These are phyloP conservation scores for Trichoderma sp. DNA, from an alignment of 2,329 filamentous ascomycete species.

Conservation along the genomic window DNA sequence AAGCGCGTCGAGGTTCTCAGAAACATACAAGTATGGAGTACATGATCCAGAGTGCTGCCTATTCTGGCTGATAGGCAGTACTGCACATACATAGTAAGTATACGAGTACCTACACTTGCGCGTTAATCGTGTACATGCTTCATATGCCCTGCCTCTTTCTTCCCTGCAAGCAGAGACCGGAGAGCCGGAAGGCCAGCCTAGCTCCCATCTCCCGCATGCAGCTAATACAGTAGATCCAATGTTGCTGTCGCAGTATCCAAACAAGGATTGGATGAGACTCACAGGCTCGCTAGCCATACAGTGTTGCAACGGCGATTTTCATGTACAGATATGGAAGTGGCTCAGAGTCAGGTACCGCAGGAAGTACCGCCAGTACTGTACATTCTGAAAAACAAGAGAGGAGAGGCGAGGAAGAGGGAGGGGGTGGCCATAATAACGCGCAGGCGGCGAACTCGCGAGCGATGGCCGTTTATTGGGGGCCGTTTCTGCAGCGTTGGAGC, in stretches of 20 bases:
- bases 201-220: conserved; percentile 22
- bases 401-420: background rate
- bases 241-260: background rate
- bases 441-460: background rate
- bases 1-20: background rate
- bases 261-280: background rate
- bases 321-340: background rate
- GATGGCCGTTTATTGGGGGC: conserved; percentile 7
- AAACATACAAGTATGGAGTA: background rate
- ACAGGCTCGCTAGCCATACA: background rate
- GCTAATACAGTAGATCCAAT: conserved; percentile 4
- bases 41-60: background rate
- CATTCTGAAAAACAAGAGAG: background rate
- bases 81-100: background rate
- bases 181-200: conserved; percentile 21
- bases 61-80: background rate
- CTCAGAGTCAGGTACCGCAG: background rate
- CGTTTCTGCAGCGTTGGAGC: conserved; percentile 8
- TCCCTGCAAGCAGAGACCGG: conserved; percentile 14
- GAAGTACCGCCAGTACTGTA: background rate
- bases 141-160: background rate
- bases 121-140: conserved; percentile 12
- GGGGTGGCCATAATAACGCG: conserved; percentile 2
- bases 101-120: background rate
- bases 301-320: conserved; percentile 4